phyloP scores from a whole-genome alignment of 208 protist species.

The Novymonas esmeraldas region DNA sequence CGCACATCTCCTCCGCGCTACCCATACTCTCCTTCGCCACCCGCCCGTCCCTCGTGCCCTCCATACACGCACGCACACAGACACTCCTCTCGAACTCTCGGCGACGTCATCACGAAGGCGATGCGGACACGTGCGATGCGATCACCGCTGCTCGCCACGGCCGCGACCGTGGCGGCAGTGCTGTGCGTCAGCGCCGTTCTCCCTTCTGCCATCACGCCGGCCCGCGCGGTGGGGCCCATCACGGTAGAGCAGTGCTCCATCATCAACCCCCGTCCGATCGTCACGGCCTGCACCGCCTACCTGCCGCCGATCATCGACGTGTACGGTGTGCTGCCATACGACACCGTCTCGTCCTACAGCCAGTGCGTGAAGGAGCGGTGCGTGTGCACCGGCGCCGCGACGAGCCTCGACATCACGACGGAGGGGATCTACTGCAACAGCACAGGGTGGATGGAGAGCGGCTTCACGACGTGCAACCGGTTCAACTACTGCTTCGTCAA shows the following conservation, averaged over 20 bases:
- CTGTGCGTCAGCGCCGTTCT: conserved; percentile 11
- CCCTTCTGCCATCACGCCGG: background rate
- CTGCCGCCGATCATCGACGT: conserved; percentile 30
- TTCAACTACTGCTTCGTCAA: conserved; percentile 49
- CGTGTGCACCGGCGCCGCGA: conserved; percentile 34
- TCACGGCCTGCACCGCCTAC: conserved; percentile 40
- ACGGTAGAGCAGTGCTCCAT: conserved; percentile 33
- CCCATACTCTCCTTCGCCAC: background rate
- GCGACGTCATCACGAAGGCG: no score
- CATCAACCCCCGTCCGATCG: conserved; percentile 45
- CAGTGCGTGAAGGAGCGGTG: conserved; percentile 57
- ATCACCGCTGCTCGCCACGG: background rate
- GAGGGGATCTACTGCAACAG: conserved; percentile 45
- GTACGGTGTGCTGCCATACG: conserved; percentile 40
- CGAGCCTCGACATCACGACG: conserved; percentile 27
- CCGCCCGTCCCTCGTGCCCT: no score
- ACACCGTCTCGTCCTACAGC: conserved; percentile 32
- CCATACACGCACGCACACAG: no score
- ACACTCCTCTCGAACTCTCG: no score
- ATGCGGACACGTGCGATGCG: conserved; percentile 6
- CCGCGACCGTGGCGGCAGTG: conserved; percentile 1
- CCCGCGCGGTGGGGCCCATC: conserved; percentile 39
- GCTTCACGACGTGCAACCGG: conserved; percentile 48
- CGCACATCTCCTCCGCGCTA: background rate
- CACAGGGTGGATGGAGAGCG: conserved; percentile 40